Percentiles rank a stretch among this genome's conserved stretches.
Conservation (phyloP, 169 alveolate genomes). For the Cryptosporidium andersoni region DNA sequence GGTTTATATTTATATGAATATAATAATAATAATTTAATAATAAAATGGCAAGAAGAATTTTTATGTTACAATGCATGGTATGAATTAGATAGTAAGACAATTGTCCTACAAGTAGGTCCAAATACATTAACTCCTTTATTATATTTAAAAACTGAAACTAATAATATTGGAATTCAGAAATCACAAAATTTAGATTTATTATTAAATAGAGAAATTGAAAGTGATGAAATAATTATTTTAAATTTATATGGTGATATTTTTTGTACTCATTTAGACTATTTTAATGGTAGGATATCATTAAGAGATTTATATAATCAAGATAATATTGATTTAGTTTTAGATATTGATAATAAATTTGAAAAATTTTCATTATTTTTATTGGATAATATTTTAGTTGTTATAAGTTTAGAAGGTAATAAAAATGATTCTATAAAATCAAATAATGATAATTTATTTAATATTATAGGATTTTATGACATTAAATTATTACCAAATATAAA, state of each 20-base stretch:
- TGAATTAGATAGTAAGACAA: conserved; percentile 32
- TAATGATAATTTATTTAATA: too few species aligned
- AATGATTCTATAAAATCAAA: neutral
- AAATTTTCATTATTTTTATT: conserved; percentile 11
- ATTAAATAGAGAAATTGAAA: neutral
- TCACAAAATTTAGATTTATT: conserved; percentile 17
- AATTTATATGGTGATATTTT: conserved; percentile 16
- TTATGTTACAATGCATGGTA: conserved; percentile 14
- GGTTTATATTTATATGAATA: neutral
- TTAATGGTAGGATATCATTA: conserved; percentile 14
- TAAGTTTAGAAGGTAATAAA: conserved; percentile 34
- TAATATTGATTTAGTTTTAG: conserved; percentile 37
- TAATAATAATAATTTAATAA: neutral
- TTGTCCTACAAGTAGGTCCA: conserved; percentile 15
- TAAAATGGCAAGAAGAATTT: conserved; percentile 19
- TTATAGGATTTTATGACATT: conserved; percentile 14
- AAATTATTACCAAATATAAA: conserved; percentile 1
- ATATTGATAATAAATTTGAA: conserved; percentile 19
- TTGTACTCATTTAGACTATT: conserved; percentile 42
- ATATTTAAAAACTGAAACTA: neutral
- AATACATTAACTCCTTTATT: conserved; percentile 22
- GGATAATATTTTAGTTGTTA: conserved; percentile 16
- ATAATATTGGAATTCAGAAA: conserved; percentile 7
- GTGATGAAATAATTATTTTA: conserved; percentile 13
- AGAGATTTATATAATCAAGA: conserved; percentile 24